Evolutionary conservation across 495 filamentous ascomycete species (phyloP).

Genomic region (Penicillium diatomitis): DNA sequence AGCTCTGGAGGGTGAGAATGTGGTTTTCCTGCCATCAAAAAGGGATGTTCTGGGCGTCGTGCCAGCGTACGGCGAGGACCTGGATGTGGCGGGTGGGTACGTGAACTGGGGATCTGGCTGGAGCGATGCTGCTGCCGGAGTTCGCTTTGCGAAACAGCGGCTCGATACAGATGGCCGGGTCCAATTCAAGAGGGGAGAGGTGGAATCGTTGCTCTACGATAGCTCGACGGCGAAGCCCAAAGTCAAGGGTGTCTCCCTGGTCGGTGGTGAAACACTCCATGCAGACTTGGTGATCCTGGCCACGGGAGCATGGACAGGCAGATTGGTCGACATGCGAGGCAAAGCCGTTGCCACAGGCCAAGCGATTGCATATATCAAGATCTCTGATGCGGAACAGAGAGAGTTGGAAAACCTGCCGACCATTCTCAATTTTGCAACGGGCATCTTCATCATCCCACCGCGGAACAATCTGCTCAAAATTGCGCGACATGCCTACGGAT

Average conservation of each 20-base stretch:
- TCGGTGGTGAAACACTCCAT: slow-evolving; percentile 40
- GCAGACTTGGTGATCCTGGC: slow-evolving; percentile 75
- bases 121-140: slow-evolving; percentile 70
- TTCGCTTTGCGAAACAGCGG: slow-evolving; percentile 58
- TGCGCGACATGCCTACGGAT: slow-evolving; percentile 75
- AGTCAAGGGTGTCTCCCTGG: slow-evolving; percentile 44
- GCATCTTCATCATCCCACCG: slow-evolving; percentile 80
- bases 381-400: slow-evolving; percentile 60
- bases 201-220: slow-evolving; percentile 42
- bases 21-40: slow-evolving; percentile 40
- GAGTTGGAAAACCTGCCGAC: slow-evolving; percentile 58
- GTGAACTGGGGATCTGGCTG: slow-evolving; percentile 74
- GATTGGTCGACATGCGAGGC: slow-evolving; percentile 69
- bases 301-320: slow-evolving; percentile 75
- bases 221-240: slow-evolving; percentile 20
- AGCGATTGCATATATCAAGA: slow-evolving; percentile 61
- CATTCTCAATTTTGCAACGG: slow-evolving; percentile 68
- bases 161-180: slow-evolving; percentile 53
- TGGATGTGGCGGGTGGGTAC: slow-evolving; percentile 59
- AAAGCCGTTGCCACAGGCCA: slow-evolving; percentile 72
- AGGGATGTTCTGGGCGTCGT: slow-evolving; percentile 31
- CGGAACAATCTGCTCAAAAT: slow-evolving; percentile 64
- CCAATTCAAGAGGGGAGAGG: slow-evolving; percentile 53
- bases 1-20: slow-evolving; percentile 30
- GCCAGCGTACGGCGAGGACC: slow-evolving; percentile 39